A percentile compares a stretch with the other conserved stretches of the same genome.
phyloP scores from a whole-genome alignment of 2,329 filamentous ascomycete genomes.

The Tolypocladium ophioglossoides region DNA sequence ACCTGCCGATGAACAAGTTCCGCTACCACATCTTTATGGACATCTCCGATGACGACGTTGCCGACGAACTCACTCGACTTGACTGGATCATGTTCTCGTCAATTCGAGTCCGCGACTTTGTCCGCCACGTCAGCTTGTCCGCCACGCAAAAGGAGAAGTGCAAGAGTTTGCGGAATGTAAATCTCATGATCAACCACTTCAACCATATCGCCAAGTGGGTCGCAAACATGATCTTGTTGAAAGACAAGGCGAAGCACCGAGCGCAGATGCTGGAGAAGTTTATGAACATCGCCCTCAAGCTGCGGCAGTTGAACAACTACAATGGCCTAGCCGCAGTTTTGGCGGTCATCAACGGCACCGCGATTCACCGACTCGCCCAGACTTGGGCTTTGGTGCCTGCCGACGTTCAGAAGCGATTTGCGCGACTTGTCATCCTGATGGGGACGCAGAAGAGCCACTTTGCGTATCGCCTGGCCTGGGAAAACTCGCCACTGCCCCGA shows the following conservation, averaged over 20 bases:
- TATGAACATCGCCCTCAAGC: slow-evolving; percentile 77
- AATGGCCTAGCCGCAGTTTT: slow-evolving; percentile 91
- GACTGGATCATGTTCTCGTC: slow-evolving; percentile 98
- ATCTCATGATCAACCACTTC: slow-evolving; percentile 89
- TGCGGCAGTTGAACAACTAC: slow-evolving; percentile 92
- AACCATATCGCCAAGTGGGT: slow-evolving; percentile 80
- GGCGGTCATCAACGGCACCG: slow-evolving; percentile 80
- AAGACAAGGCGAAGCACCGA: slow-evolving; percentile 93
- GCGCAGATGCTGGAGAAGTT: slow-evolving; percentile 90
- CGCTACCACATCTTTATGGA: slow-evolving; percentile 90
- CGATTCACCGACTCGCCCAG: slow-evolving; percentile 72
- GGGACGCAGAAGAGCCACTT: slow-evolving; percentile 85
- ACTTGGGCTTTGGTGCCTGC: slow-evolving; percentile 67
- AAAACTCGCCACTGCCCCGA: slow-evolving; percentile 79
- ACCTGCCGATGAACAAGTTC: slow-evolving; percentile 64
- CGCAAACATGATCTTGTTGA: slow-evolving; percentile 71
- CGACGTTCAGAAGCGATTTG: slow-evolving; percentile 71
- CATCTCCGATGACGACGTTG: slow-evolving; percentile 72
- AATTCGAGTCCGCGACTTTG: slow-evolving; percentile 83
- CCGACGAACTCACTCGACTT: slow-evolving; percentile 84
- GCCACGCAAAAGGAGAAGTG: slow-evolving; percentile 62
- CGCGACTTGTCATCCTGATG: slow-evolving; percentile 85
- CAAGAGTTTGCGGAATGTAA: slow-evolving; percentile 72
- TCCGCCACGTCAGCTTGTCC: slow-evolving; percentile 78
- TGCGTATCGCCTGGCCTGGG: slow-evolving; percentile 94